Percentiles rank a stretch among this genome's conserved stretches.
These are phyloP conservation scores for Voacanga thouarsii DNA, from an alignment of 257 asterid genomes.

Conservation along the genomic window DNA sequence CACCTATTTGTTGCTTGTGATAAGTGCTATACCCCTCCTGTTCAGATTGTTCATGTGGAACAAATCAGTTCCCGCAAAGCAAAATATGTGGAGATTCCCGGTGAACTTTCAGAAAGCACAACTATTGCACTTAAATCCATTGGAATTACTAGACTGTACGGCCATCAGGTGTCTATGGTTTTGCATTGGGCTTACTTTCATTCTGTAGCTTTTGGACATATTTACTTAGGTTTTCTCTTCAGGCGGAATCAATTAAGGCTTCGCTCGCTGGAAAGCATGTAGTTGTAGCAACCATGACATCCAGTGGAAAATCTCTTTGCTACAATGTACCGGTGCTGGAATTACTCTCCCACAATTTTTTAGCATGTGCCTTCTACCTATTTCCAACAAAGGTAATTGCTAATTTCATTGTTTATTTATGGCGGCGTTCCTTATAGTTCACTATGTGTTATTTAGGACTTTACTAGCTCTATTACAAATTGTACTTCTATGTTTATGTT, in stretches of 20 bases:
- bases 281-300: slow-evolving; percentile 92
- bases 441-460: not conserved
- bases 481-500: not conserved
- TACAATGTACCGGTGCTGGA: slow-evolving; percentile 92
- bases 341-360: slow-evolving; percentile 52
- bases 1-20: slow-evolving; percentile 8
- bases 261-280: slow-evolving; percentile 90
- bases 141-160: slow-evolving; percentile 73
- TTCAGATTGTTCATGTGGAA: slow-evolving; percentile 86
- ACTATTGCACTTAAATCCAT: slow-evolving; percentile 57
- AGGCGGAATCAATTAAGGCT: slow-evolving; percentile 85
- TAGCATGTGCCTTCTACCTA: slow-evolving; percentile 83
- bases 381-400: slow-evolving; percentile 82
- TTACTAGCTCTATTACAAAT: not conserved
- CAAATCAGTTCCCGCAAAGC: slow-evolving; percentile 62
- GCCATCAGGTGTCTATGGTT: slow-evolving; percentile 71
- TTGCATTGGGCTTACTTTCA: slow-evolving; percentile 7
- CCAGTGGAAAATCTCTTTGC: slow-evolving; percentile 99
- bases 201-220: slow-evolving; percentile 11
- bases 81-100: slow-evolving; percentile 69
- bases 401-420: slow-evolving; percentile 7
- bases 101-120: slow-evolving; percentile 58
- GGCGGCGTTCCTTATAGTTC: not conserved
- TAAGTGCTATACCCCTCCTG: slow-evolving; percentile 24
- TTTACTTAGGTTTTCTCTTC: slow-evolving; percentile 11